Base-by-base conservation (phyloP, 495 filamentous ascomycete genomes). In the Trichoderma reesei region DNA sequence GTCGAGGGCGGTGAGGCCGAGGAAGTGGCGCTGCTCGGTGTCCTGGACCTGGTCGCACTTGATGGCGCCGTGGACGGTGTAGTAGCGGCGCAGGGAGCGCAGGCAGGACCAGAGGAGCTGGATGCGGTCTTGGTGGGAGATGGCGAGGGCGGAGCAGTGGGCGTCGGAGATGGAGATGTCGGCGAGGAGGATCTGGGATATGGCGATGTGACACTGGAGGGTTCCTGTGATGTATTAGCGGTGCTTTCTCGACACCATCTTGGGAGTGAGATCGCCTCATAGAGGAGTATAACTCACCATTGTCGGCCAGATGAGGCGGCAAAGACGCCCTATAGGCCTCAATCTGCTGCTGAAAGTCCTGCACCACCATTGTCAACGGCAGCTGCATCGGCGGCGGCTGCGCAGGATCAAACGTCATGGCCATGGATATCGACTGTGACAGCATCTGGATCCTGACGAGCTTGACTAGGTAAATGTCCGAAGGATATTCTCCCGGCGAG, bases 101-200 rank as follows among this genome's bases (percentile, higher is more conserved):
- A 70, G 59, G 61, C 69, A 72, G 5, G 56, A 56, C 67, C 67
- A 67, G 20, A 74, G 64, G 7, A 72, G 44, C 0, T 64, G 41
- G 14, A 71, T 31, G 1, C 64, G 68, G 14, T 69, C 68, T 14
- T 31, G 16, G 4, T 20, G 41, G 13, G 64, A 10, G 20, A 68
- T 41, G 31, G n/a, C 46, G 41, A 20, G 39, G 13, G 59, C 36
- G n/a, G 38, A 16, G 44, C 41, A 20, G 11, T 64, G 62, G 62
- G n/a, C 10, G 37, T 63, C 67, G 10, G 64, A 36, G 16, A 74
- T 63, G 33, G 59, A 68, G 61, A 63, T 65, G 41, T 74, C 71
- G 63, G 69, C 70, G 37, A 74, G 64, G 37, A 74, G 56, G 26
- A 72, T 68, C 59, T 74, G 67, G 16, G 71, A 67, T 10, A 72